A percentile compares a stretch with the other conserved stretches of the same genome.
phyloP scores from a whole-genome alignment of 306 rosid genomes.

The Senna tora region DNA sequence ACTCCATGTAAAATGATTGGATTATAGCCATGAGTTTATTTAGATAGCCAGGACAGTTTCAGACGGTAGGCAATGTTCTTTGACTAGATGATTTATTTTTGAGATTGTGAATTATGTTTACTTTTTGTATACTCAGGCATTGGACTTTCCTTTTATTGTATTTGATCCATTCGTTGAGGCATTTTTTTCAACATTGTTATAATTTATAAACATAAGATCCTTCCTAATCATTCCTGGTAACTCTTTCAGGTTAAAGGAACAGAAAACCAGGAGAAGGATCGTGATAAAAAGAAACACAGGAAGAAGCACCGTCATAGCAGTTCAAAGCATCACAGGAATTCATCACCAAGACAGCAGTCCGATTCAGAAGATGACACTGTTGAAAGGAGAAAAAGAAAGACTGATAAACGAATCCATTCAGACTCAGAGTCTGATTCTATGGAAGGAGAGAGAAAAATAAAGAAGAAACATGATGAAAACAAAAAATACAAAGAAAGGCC shows the following conservation, averaged over 20 bases:
- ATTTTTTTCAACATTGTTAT: not conserved
- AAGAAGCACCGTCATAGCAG: conserved; percentile 67
- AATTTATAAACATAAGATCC: not conserved
- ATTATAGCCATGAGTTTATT: not conserved
- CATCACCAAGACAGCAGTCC: conserved; percentile 38
- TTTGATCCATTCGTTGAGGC: not conserved
- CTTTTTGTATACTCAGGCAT: not conserved
- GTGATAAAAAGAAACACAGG: conserved; percentile 53
- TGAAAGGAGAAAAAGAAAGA: conserved; percentile 52
- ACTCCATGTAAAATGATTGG: not conserved
- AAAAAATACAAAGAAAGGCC: too few relatives aligned
- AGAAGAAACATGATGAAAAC: not conserved
- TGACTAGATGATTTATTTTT: not conserved
- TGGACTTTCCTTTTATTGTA: not conserved
- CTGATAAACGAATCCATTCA: conserved; percentile 34
- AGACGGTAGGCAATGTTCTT: conserved; percentile 3
- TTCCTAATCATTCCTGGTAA: not conserved
- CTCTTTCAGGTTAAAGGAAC: conserved; percentile 46
- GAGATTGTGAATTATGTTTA: conserved; percentile 15
- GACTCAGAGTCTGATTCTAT: conserved; percentile 40
- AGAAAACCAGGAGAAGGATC: conserved; percentile 47
- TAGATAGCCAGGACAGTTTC: not conserved
- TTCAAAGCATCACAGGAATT: conserved; percentile 51
- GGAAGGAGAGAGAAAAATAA: conserved; percentile 9
- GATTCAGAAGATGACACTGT: conserved; percentile 58